These are phyloP conservation scores for Pyracantha coccinea DNA, from an alignment of 331 rosid species.

Conservation along the genomic window DNA sequence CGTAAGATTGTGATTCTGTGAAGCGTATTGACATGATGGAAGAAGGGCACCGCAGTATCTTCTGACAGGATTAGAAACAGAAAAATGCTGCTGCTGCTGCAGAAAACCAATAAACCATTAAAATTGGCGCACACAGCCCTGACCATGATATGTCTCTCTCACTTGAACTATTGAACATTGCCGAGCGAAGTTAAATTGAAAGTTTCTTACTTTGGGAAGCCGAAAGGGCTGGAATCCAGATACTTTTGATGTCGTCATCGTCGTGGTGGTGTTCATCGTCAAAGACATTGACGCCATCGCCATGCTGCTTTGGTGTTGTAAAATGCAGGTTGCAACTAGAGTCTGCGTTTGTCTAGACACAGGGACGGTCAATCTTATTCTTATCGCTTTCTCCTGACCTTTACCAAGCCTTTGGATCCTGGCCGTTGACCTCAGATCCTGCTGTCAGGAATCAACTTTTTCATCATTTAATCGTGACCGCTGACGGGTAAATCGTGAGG, in stretches of 20 bases:
- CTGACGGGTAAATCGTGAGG: too few relatives aligned
- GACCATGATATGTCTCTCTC: too few relatives aligned
- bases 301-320: neutral
- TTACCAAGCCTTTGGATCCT: neutral
- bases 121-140: neutral
- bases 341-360: neutral
- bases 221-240: neutral
- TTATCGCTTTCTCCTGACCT: neutral
- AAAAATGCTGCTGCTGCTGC: neutral
- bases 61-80: slow-evolving; percentile 1
- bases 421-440: neutral
- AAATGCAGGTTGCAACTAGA: neutral
- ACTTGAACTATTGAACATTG: too few relatives aligned
- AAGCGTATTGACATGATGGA: neutral
- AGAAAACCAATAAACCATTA: neutral
- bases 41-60: slow-evolving; percentile 12
- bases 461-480: too few relatives aligned
- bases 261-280: neutral
- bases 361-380: neutral
- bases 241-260: neutral
- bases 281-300: neutral
- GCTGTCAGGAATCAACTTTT: too few relatives aligned
- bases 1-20: neutral
- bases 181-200: neutral
- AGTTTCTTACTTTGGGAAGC: slow-evolving; percentile 16